phyloP scores from a whole-genome alignment of 1,139 yeast genomes.

The Hanseniaspora gamundiae region DNA sequence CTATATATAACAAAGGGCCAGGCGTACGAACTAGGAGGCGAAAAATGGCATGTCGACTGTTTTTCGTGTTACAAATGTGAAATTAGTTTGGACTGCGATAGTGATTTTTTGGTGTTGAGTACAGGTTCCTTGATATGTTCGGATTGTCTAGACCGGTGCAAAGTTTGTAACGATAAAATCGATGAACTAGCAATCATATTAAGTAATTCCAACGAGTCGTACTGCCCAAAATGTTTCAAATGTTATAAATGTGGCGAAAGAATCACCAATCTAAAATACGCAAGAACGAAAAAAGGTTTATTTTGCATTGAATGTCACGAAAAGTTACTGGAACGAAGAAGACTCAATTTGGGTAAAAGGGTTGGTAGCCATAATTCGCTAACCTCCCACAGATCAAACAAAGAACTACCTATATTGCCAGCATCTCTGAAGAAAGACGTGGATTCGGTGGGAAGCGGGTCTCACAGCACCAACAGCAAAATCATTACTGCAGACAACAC shows the following conservation, averaged over 20 bases:
- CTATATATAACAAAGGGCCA: constrained; percentile 58
- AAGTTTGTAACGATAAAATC: constrained; percentile 77
- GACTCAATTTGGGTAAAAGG: constrained; percentile 29
- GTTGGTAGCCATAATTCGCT: constrained; percentile 12
- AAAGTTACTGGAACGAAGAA: constrained; percentile 39
- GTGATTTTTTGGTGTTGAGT: constrained; percentile 82
- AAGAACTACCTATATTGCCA: neutral
- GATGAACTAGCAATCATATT: constrained; percentile 79
- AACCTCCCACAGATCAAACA: constrained; percentile 6
- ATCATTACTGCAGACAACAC: neutral
- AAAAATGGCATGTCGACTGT: constrained; percentile 91
- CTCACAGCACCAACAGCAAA: neutral
- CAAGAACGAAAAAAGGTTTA: constrained; percentile 85
- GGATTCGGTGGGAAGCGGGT: neutral
- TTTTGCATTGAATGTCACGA: constrained; percentile 94
- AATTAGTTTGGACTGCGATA: constrained; percentile 67
- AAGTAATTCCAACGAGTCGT: constrained; percentile 88
- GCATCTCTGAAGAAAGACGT: neutral
- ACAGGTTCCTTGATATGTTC: constrained; percentile 87
- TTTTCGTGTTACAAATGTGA: constrained; percentile 82
- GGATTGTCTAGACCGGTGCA: constrained; percentile 82
- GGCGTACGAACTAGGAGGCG: constrained; percentile 77
- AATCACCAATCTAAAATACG: constrained; percentile 83
- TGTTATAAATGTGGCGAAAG: constrained; percentile 83
- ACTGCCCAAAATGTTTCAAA: constrained; percentile 81